Percentiles rank a stretch among this genome's conserved stretches.
Evolutionary conservation across 495 filamentous ascomycete species (phyloP).

Genomic region (Xylaria scruposa): DNA sequence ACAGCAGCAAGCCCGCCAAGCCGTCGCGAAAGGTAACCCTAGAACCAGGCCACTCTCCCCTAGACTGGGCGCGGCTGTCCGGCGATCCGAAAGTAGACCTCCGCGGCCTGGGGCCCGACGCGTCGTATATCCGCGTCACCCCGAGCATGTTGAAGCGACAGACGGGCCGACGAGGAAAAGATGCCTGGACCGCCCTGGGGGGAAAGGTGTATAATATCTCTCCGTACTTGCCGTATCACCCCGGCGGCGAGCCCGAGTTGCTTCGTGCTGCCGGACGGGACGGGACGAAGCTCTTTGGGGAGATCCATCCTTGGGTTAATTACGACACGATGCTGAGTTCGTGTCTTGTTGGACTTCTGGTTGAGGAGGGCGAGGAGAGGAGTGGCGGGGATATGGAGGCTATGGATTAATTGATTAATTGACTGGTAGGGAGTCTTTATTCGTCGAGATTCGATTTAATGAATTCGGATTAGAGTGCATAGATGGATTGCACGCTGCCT

Average conservation of each 20-base stretch:
- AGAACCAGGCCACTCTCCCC: constrained; percentile 84
- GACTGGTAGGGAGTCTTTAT: neutral
- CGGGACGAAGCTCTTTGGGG: constrained; percentile 80
- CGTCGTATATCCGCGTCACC: constrained; percentile 67
- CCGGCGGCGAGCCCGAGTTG: constrained; percentile 87
- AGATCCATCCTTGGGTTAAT: constrained; percentile 97
- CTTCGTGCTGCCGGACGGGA: constrained; percentile 80
- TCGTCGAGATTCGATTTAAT: neutral
- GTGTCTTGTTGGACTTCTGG: constrained; percentile 85
- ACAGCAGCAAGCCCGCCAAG: constrained; percentile 53
- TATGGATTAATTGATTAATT: constrained; percentile 65
- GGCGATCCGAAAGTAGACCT: constrained; percentile 70
- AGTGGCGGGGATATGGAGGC: constrained; percentile 59
- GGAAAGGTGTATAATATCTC: constrained; percentile 93
- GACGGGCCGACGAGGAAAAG: constrained; percentile 79
- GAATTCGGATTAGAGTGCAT: neutral
- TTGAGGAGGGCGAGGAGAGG: constrained; percentile 71
- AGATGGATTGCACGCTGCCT: neutral
- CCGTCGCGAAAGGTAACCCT: constrained; percentile 69
- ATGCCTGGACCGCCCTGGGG: constrained; percentile 87
- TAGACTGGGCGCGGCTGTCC: constrained; percentile 90
- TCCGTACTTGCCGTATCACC: constrained; percentile 89
- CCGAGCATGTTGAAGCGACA: constrained; percentile 76
- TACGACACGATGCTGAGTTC: constrained; percentile 90
- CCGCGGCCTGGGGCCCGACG: constrained; percentile 56